These are phyloP conservation scores for Alternaria burnsii DNA, from an alignment of 2,329 filamentous ascomycete species.

Conservation along the genomic window DNA sequence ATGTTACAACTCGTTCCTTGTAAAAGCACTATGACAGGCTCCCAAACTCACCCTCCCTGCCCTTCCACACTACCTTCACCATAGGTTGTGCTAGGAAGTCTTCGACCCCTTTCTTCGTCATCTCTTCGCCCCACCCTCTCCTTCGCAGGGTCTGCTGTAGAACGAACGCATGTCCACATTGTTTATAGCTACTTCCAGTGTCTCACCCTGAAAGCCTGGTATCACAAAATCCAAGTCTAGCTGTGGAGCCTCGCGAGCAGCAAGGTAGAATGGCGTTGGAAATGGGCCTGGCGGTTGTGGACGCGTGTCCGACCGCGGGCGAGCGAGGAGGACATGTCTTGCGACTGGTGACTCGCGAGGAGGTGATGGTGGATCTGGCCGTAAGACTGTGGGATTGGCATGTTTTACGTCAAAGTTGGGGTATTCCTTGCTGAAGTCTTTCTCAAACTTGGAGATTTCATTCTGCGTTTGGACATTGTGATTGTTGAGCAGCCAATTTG, in stretches of 20 bases:
- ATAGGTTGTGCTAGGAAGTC: slow-evolving; percentile 6
- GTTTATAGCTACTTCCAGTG: slow-evolving; percentile 3
- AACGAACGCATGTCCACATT: slow-evolving; percentile 13
- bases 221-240: slow-evolving; percentile 7
- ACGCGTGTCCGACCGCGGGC: not conserved
- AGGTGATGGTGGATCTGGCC: not conserved
- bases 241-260: not conserved
- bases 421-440: not conserved
- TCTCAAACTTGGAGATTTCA: not conserved
- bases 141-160: slow-evolving; percentile 5
- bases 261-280: slow-evolving; percentile 6
- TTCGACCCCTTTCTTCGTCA: not conserved
- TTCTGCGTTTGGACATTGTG: not conserved
- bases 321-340: not conserved
- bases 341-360: not conserved
- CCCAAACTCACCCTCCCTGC: not conserved
- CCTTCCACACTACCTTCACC: slow-evolving; percentile 1
- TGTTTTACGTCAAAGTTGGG: not conserved
- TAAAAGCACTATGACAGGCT: not conserved
- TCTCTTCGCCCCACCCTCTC: slow-evolving; percentile 5
- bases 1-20: not conserved
- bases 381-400: not conserved
- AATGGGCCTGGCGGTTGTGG: not conserved
- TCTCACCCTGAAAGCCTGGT: slow-evolving; percentile 11
- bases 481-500: slow-evolving; percentile 1